Evolutionary conservation across 1,139 yeast species (phyloP).

Genomic region (Sugiyamaella novakii): DNA sequence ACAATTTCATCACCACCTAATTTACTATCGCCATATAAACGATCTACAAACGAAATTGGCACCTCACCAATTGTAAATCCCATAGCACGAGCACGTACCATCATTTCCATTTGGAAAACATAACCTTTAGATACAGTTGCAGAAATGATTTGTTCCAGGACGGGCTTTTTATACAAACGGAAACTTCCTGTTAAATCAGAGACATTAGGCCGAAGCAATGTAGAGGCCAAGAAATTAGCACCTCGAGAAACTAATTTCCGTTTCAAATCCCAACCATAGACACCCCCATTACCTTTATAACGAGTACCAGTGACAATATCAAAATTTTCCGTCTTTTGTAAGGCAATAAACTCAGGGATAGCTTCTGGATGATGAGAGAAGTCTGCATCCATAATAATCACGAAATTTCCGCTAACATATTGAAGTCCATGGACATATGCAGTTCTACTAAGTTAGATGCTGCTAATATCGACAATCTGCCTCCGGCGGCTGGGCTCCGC

Average conservation of each 20-base stretch:
- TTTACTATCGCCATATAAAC: conserved; percentile 78
- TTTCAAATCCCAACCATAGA: conserved; percentile 83
- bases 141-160: conserved; percentile 63
- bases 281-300: conserved; percentile 82
- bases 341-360: conserved; percentile 71
- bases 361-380: conserved; percentile 79
- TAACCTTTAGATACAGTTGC: conserved; percentile 78
- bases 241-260: conserved; percentile 79
- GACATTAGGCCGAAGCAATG: conserved; percentile 70
- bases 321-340: conserved; percentile 63
- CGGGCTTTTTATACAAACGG: conserved; percentile 74
- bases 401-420: conserved; percentile 72
- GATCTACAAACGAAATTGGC: conserved; percentile 77
- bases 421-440: conserved; percentile 81
- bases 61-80: conserved; percentile 77
- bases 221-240: conserved; percentile 76
- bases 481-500: no score
- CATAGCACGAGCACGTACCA: conserved; percentile 75
- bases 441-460: conserved; percentile 42
- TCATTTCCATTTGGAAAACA: conserved; percentile 90
- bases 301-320: conserved; percentile 88
- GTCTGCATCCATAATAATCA: conserved; percentile 85
- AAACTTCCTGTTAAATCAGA: conserved; percentile 80
- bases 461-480: not conserved
- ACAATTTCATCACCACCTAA: conserved; percentile 83